phyloP scores from a whole-genome alignment of 2,329 filamentous ascomycete genomes.

The Chaetomiaceae sp. region DNA sequence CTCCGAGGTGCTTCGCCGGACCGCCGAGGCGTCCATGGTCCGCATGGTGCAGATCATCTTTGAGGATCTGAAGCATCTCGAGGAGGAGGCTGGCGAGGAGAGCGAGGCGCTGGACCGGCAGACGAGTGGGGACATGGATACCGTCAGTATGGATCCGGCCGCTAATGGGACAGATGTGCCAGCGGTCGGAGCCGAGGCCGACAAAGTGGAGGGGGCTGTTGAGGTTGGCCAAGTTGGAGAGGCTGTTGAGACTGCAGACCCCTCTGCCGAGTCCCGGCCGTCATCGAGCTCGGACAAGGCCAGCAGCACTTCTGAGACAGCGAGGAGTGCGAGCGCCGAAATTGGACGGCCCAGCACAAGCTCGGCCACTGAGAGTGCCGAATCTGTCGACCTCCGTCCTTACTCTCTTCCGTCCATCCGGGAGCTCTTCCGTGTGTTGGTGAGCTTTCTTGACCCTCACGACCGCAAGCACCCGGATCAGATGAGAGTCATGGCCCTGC shows the following conservation, averaged over 20 bases:
- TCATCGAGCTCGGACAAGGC: slow-evolving; percentile 42
- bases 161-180: slow-evolving; percentile 50
- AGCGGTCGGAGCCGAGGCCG: slow-evolving; percentile 3
- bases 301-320: slow-evolving; percentile 27
- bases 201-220: slow-evolving; percentile 2
- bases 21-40: slow-evolving; percentile 95
- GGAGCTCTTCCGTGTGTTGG: slow-evolving; percentile 88
- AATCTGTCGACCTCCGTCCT: slow-evolving; percentile 64
- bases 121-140: slow-evolving; percentile 64
- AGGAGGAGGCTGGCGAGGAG: slow-evolving; percentile 67
- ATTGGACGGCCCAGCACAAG: slow-evolving; percentile 26
- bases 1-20: slow-evolving; percentile 82
- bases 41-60: slow-evolving; percentile 99
- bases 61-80: slow-evolving; percentile 81
- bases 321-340: slow-evolving; percentile 17
- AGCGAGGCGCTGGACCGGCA: slow-evolving; percentile 60
- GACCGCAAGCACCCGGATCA: slow-evolving; percentile 89
- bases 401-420: slow-evolving; percentile 93
- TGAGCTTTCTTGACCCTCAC: slow-evolving; percentile 89
- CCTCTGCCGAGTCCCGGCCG: slow-evolving; percentile 26
- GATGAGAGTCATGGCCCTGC: slow-evolving; percentile 93
- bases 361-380: slow-evolving; percentile 30
- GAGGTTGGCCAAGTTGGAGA: neutral
- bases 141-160: slow-evolving; percentile 78
- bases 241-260: neutral